These are phyloP conservation scores for Sarcomyxa edulis DNA, from an alignment of 768 basidiomycete genomes.

Conservation along the genomic window DNA sequence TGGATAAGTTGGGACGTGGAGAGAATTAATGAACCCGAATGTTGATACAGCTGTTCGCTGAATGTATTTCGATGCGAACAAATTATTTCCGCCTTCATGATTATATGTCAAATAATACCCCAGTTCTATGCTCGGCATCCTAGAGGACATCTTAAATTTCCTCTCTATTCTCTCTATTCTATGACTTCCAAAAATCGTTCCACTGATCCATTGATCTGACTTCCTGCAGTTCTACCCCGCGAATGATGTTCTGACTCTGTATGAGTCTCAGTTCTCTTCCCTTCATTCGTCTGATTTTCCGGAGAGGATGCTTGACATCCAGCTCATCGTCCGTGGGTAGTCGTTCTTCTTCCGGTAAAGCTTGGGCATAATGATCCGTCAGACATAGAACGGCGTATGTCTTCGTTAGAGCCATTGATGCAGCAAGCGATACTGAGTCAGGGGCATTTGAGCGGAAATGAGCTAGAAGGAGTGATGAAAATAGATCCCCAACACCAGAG, in stretches of 20 bases:
- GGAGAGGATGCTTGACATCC: slow-evolving; percentile 57
- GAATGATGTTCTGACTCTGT: slow-evolving; percentile 67
- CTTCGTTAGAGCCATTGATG: slow-evolving; percentile 63
- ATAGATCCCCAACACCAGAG: slow-evolving; percentile 95
- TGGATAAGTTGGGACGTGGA: slow-evolving; percentile 83
- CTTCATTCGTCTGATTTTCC: slow-evolving; percentile 70
- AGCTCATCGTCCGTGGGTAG: slow-evolving; percentile 72
- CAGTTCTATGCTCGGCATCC: neutral
- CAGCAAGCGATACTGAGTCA: slow-evolving; percentile 44
- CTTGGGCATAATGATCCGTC: slow-evolving; percentile 53
- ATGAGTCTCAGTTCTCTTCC: slow-evolving; percentile 83
- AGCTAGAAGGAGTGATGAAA: slow-evolving; percentile 86
- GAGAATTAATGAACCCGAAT: too few species aligned
- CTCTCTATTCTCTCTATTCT: too few species aligned
- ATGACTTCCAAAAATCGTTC: slow-evolving; percentile 38
- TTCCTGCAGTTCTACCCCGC: slow-evolving; percentile 33
- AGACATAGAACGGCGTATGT: slow-evolving; percentile 67
- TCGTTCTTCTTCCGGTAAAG: slow-evolving; percentile 55
- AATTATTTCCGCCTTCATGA: too few species aligned
- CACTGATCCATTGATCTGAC: slow-evolving; percentile 34
- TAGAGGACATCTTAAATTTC: slow-evolving; percentile 1
- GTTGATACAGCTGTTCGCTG: neutral
- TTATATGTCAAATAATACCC: neutral
- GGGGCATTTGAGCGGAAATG: slow-evolving; percentile 48
- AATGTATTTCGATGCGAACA: neutral